Percentiles rank a stretch among this genome's conserved stretches.
Evolutionary conservation across 176 grass and related monocot genomes (phyloP).

Genomic region (Eleusine coracana): DNA sequence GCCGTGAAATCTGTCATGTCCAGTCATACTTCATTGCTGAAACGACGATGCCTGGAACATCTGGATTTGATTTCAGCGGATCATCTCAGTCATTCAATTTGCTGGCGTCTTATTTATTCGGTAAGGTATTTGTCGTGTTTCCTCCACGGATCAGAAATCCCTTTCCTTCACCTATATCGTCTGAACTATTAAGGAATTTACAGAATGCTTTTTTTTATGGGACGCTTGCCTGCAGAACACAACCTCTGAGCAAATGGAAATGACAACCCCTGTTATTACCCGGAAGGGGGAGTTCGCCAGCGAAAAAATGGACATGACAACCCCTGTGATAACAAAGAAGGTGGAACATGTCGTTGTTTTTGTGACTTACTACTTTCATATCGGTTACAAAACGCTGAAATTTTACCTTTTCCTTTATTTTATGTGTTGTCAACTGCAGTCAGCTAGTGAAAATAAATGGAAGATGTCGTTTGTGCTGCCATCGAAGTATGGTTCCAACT

Average conservation of each 20-base stretch:
- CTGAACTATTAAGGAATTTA: not conserved
- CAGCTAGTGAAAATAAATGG: slow-evolving; percentile 57
- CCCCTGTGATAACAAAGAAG: slow-evolving; percentile 86
- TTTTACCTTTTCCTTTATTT: slow-evolving; percentile 20
- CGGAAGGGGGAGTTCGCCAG: slow-evolving; percentile 48
- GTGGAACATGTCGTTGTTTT: slow-evolving; percentile 25
- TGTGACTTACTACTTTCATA: slow-evolving; percentile 2
- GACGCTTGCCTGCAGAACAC: slow-evolving; percentile 63
- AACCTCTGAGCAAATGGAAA: slow-evolving; percentile 76
- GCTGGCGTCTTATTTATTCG: slow-evolving; percentile 80
- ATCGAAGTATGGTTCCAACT: slow-evolving; percentile 74
- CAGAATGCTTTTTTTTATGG: not conserved
- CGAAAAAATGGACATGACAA: slow-evolving; percentile 92
- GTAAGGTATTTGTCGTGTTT: slow-evolving; percentile 76
- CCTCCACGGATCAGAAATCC: not conserved
- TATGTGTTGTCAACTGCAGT: slow-evolving; percentile 35
- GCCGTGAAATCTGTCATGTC: not conserved
- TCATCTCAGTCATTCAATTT: slow-evolving; percentile 86
- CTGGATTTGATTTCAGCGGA: slow-evolving; percentile 80
- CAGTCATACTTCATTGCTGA: slow-evolving; percentile 87
- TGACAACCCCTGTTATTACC: slow-evolving; percentile 91
- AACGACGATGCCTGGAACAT: slow-evolving; percentile 73
- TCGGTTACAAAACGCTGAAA: not conserved
- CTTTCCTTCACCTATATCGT: slow-evolving; percentile 9
- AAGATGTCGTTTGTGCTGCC: slow-evolving; percentile 98